Base-by-base conservation (phyloP, 305 asterid species). In the Fraxinus nigra region DNA sequence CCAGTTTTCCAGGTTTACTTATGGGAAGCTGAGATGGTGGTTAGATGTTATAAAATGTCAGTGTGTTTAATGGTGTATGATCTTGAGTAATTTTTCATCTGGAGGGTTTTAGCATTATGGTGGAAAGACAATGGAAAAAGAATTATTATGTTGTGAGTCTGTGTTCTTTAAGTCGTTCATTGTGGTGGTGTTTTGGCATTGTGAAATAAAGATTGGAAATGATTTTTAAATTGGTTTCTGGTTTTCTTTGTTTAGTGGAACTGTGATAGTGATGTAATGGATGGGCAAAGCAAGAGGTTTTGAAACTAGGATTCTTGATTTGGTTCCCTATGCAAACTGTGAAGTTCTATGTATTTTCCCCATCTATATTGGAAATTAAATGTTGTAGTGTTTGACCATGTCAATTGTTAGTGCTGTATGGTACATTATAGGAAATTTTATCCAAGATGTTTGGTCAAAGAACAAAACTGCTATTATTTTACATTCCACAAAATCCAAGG, bases 1-100 rank as follows among this genome's bases (percentile, higher is more conserved):
- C 14, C 43, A 26, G 34, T 8, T 69, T 74, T 59, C 24, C n/a
- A 69, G 24, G 43, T 81, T 61, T 11, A 76, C 7, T 75, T 69
- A 75, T 43, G 33, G 11, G 10, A 26, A 20, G 37, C 46, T 33
- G 40, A 43, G 61, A 65, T 78, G 79, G 37, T 67, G 33, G 30
- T 78, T 43, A 69, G 72, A 24, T 82, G 80, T 83, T 76, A 67
- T 24, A 69, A 28, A 85, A 75, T 78, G 83, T 75, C 81, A 74
- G 35, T 16, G 30, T 14, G 75, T 48, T 77, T 80, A 56, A 56
- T 82, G 79, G 8, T 82, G 69, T 59, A 59, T 59, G 69, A 18
- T 59, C 69, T 18, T 59, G 69, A 20, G 3, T 20, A 59, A 20
- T 20, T 59, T 6, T 59, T 33, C 4, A 9, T 59, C 69, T 20